Conservation (phyloP, 75 land plant species). For the Pseudotsuga menziesii region DNA sequence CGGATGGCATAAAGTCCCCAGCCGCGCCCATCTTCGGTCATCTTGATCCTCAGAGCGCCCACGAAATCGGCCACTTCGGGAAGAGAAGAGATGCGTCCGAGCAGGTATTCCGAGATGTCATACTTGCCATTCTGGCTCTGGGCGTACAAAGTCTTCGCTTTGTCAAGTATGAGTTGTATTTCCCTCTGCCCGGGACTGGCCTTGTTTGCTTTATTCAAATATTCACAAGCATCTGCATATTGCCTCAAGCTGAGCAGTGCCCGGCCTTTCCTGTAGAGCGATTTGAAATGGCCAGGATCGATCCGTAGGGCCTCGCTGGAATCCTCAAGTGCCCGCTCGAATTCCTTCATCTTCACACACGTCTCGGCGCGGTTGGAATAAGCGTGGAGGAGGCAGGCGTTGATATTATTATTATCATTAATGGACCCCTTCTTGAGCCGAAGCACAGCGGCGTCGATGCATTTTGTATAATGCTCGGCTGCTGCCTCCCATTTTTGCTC, state of each 20-base stretch:
- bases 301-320: constrained; percentile 15
- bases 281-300: constrained; percentile 24
- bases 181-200: constrained; percentile 10
- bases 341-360: constrained; percentile 12
- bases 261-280: constrained; percentile 27
- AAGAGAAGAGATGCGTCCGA: neutral
- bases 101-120: neutral
- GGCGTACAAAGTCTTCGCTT: neutral
- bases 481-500: no score
- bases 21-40: constrained; percentile 14
- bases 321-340: constrained; percentile 15
- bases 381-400: constrained; percentile 5
- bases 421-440: no score
- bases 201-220: constrained; percentile 4
- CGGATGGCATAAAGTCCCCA: constrained; percentile 23
- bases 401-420: no score
- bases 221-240: constrained; percentile 1
- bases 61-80: constrained; percentile 12
- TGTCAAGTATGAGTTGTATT: constrained; percentile 3
- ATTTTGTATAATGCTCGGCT: no score
- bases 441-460: no score
- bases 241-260: constrained; percentile 24
- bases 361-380: constrained; percentile 37
- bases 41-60: constrained; percentile 18
- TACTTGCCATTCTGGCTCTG: neutral